Evolutionary conservation across 495 filamentous ascomycete genomes (phyloP).

Genomic region (Talaromyces wortmannii): DNA sequence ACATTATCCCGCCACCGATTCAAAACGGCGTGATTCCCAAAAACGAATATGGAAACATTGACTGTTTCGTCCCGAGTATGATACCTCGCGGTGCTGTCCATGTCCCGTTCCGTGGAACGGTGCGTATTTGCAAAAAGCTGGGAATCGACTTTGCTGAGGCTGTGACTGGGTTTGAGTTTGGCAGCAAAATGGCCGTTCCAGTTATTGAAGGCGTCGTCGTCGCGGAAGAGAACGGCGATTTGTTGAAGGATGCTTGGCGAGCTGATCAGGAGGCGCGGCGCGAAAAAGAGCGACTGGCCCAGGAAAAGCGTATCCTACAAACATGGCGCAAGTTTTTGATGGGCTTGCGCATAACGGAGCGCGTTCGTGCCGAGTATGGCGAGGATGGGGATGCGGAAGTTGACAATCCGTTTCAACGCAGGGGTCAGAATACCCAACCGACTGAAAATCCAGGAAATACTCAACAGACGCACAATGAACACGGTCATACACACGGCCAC

Average conservation of each 20-base stretch:
- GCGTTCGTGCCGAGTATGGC: constrained; percentile 75
- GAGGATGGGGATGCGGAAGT: constrained; percentile 26
- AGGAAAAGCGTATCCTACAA: constrained; percentile 62
- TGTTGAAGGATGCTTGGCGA: constrained; percentile 73
- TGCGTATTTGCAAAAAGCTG: constrained; percentile 73
- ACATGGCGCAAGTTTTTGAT: constrained; percentile 85
- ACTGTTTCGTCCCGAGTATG: constrained; percentile 92
- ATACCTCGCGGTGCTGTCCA: constrained; percentile 79
- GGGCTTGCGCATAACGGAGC: constrained; percentile 73
- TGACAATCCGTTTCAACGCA: constrained; percentile 28
- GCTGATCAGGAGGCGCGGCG: constrained; percentile 73
- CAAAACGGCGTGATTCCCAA: constrained; percentile 81
- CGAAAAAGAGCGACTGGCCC: constrained; percentile 75
- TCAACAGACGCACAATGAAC: neutral
- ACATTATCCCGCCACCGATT: constrained; percentile 77
- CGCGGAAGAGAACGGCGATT: constrained; percentile 67
- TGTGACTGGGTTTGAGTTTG: constrained; percentile 95
- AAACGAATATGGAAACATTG: constrained; percentile 95
- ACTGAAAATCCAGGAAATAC: constrained; percentile 3
- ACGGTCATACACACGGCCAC: neutral
- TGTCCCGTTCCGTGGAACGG: constrained; percentile 68
- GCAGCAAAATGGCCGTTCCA: constrained; percentile 84
- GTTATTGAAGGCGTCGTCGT: constrained; percentile 87
- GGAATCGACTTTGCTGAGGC: constrained; percentile 90
- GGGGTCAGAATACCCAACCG: neutral